These are phyloP conservation scores for Nemania sp. DNA, from an alignment of 2,329 filamentous ascomycete genomes.

Conservation along the genomic window DNA sequence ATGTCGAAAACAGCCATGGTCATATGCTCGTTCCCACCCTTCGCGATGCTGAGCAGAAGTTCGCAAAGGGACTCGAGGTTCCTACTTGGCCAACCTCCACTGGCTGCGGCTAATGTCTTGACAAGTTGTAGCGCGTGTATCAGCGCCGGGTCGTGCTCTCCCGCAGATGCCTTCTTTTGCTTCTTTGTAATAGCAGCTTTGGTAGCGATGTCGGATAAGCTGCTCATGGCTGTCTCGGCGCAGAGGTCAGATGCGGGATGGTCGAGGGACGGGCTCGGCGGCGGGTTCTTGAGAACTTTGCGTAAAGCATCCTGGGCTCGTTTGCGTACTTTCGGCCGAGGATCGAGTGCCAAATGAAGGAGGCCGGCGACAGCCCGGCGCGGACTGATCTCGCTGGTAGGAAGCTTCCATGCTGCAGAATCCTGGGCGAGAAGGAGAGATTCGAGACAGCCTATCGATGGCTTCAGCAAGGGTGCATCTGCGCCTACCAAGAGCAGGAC, in stretches of 20 bases:
- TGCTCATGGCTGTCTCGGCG: conserved; percentile 84
- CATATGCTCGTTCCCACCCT: conserved; percentile 90
- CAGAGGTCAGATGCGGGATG: conserved; percentile 97
- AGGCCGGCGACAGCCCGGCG: conserved; percentile 85
- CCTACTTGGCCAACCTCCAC: conserved; percentile 93
- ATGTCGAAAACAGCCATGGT: conserved; percentile 96
- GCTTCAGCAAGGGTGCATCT: conserved; percentile 82
- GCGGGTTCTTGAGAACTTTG: conserved; percentile 80
- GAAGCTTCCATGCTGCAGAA: conserved; percentile 81
- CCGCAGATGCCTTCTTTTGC: conserved; percentile 64
- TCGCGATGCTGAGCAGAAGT: conserved; percentile 82
- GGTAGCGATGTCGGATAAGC: conserved; percentile 71
- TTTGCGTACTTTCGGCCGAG: conserved; percentile 90
- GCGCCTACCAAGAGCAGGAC: conserved; percentile 78
- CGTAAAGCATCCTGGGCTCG: conserved; percentile 86
- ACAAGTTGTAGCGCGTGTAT: conserved; percentile 92
- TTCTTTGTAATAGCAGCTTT: conserved; percentile 67
- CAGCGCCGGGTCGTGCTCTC: conserved; percentile 75
- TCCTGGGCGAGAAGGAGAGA: conserved; percentile 91
- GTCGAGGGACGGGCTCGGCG: conserved; percentile 88
- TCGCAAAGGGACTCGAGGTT: conserved; percentile 94
- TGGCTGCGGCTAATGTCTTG: conserved; percentile 83
- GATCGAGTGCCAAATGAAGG: conserved; percentile 81
- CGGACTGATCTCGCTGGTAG: conserved; percentile 80
- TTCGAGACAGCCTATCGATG: conserved; percentile 91